Evolutionary conservation across 129 eudicot genomes (phyloP).

Genomic region (Arctium lappa): DNA sequence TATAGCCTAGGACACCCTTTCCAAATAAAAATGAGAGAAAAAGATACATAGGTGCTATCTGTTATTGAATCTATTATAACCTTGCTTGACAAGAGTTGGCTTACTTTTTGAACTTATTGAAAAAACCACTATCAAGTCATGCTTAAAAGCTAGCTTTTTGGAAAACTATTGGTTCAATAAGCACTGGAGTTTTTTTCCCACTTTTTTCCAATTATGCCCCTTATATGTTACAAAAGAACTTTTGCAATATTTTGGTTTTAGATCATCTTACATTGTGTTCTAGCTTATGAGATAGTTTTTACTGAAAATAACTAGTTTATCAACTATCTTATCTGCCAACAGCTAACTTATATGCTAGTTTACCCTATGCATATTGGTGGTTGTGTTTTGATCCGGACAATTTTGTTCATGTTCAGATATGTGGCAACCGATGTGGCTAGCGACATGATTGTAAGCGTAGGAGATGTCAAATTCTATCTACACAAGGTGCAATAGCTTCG

Average conservation of each 20-base stretch:
- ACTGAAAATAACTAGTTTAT: neutral
- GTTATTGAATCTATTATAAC: neutral
- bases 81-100: neutral
- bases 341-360: too few relatives aligned
- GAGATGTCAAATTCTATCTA: slow-evolving; percentile 72
- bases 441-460: slow-evolving; percentile 60
- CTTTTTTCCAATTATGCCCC: neutral
- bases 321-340: neutral
- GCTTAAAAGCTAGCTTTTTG: neutral
- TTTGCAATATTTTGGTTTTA: neutral
- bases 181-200: neutral
- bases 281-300: neutral
- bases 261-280: neutral
- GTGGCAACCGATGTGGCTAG: slow-evolving; percentile 75
- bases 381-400: too few relatives aligned
- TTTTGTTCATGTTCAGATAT: slow-evolving; percentile 46
- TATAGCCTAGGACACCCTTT: too few relatives aligned
- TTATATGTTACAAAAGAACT: neutral
- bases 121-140: neutral
- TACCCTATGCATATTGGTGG: too few relatives aligned
- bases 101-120: neutral
- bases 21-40: neutral
- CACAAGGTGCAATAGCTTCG: slow-evolving; percentile 59
- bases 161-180: neutral
- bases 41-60: neutral